Conservation (phyloP, 176 grass and related monocot genomes). For the Calamus simplicifolius region DNA sequence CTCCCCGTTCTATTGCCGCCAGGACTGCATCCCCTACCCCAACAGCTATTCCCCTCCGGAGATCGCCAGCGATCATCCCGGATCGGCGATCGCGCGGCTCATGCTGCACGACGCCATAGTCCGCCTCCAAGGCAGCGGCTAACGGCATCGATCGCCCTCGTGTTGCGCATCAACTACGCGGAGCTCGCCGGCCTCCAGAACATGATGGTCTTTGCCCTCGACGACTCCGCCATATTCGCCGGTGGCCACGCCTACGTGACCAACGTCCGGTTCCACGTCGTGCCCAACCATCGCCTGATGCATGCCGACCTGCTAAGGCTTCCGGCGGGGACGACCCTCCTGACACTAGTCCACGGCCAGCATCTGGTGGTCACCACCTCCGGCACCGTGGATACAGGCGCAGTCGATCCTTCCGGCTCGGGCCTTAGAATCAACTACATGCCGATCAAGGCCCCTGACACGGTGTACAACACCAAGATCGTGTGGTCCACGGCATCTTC, state of each 20-base stretch:
- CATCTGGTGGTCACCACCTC: slow-evolving; percentile 46
- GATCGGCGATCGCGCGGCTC: slow-evolving; percentile 34
- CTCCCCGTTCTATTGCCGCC: slow-evolving; percentile 41
- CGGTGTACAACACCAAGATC: slow-evolving; percentile 58
- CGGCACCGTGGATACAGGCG: too few relatives aligned
- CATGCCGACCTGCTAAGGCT: slow-evolving; percentile 37
- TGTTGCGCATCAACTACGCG: slow-evolving; percentile 64
- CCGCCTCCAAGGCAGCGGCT: slow-evolving; percentile 43
- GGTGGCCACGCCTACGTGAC: slow-evolving; percentile 57
- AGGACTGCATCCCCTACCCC: slow-evolving; percentile 12
- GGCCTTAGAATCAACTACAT: slow-evolving; percentile 63
- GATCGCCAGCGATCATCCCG: slow-evolving; percentile 3
- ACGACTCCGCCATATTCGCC: slow-evolving; percentile 55
- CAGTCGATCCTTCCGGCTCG: neutral
- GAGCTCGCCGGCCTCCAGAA: slow-evolving; percentile 45
- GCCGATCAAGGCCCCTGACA: slow-evolving; percentile 49
- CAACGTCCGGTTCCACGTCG: slow-evolving; percentile 53
- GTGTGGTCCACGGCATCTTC: slow-evolving; percentile 45
- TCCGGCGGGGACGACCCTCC: slow-evolving; percentile 39
- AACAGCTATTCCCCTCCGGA: slow-evolving; percentile 18
- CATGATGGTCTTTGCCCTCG: slow-evolving; percentile 71
- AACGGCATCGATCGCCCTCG: slow-evolving; percentile 57
- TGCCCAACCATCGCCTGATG: slow-evolving; percentile 46
- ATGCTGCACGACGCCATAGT: slow-evolving; percentile 65
- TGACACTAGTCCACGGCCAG: slow-evolving; percentile 46